phyloP scores from a whole-genome alignment of 2,329 filamentous ascomycete genomes.

The Akanthomyces dipterigenus region DNA sequence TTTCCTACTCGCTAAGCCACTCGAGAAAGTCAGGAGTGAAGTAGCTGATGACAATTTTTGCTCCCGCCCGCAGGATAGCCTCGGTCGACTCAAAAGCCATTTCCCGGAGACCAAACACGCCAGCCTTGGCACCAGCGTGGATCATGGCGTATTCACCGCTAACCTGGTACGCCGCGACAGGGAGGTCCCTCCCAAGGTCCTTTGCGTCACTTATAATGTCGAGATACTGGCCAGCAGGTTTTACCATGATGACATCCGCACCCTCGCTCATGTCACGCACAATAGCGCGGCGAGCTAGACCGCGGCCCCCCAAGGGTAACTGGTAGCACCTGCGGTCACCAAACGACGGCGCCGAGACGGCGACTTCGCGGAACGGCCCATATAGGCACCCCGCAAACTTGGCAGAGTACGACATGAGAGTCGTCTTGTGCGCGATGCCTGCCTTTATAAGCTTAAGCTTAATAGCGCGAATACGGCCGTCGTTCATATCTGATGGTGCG shows the following conservation, averaged over 20 bases:
- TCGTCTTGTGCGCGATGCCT: conserved; percentile 81
- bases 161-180: conserved; percentile 93
- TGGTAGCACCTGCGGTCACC: conserved; percentile 97
- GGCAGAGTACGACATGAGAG: conserved; percentile 96
- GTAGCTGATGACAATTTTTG: conserved; percentile 89
- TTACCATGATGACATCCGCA: conserved; percentile 98
- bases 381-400: conserved; percentile 97
- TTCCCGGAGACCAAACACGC: conserved; percentile 87
- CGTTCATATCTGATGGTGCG: conserved; percentile 97
- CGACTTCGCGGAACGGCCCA: conserved; percentile 94
- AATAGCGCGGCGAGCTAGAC: conserved; percentile 86
- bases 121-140: conserved; percentile 88
- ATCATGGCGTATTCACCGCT: conserved; percentile 98
- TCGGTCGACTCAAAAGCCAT: conserved; percentile 96
- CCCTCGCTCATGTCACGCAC: conserved; percentile 85
- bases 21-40: conserved; percentile 78
- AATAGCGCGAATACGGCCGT: conserved; percentile 92
- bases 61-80: conserved; percentile 86
- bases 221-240: conserved; percentile 90
- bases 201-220: conserved; percentile 98
- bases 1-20: conserved; percentile 55
- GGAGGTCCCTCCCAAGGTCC: conserved; percentile 84
- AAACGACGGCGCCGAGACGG: conserved; percentile 83
- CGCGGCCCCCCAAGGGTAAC: conserved; percentile 84
- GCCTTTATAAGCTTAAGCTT: conserved; percentile 97